Percentiles rank a stretch among this genome's conserved stretches.
Conservation (phyloP, 345 rosid species). For the Hypericum androsaemum region DNA sequence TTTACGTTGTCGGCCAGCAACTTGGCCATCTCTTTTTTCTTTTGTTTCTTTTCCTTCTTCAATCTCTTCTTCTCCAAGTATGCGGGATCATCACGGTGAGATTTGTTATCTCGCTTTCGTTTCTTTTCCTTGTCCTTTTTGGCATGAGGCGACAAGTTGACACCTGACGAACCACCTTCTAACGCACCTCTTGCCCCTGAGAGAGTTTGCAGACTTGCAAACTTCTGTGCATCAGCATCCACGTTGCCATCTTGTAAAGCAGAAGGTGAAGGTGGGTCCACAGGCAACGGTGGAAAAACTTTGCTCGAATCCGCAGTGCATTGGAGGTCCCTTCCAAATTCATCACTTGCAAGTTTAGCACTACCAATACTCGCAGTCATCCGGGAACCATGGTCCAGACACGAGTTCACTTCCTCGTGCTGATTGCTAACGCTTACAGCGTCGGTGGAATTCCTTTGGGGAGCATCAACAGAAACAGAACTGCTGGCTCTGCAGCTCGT, state of each 20-base stretch:
- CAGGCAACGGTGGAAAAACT: constrained; percentile 29
- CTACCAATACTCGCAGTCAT: constrained; percentile 96
- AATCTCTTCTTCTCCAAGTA: constrained; percentile 63
- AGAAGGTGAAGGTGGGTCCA: constrained; percentile 31
- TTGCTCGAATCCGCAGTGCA: constrained; percentile 95
- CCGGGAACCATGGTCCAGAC: constrained; percentile 73
- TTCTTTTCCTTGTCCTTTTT: constrained; percentile 37
- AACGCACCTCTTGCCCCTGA: constrained; percentile 28
- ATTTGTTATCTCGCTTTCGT: constrained; percentile 28
- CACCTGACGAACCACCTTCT: constrained; percentile 24
- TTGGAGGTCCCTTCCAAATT: constrained; percentile 73
- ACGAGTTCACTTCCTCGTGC: constrained; percentile 84
- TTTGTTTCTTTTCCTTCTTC: constrained; percentile 79
- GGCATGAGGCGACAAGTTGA: constrained; percentile 16
- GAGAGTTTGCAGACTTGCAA: constrained; percentile 54
- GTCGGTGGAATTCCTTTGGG: constrained; percentile 52
- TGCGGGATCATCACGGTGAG: constrained; percentile 39
- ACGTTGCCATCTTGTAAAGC: constrained; percentile 34
- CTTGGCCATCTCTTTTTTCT: constrained; percentile 70
- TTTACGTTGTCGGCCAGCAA: constrained; percentile 32
- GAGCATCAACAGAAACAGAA: constrained; percentile 94
- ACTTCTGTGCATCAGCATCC: constrained; percentile 45
- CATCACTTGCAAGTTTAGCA: constrained; percentile 56
- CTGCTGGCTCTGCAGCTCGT: constrained; percentile 49
- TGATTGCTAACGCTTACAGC: constrained; percentile 66